Base-by-base conservation (phyloP, 495 filamentous ascomycete species). In the Aspergillus ellipticus region DNA sequence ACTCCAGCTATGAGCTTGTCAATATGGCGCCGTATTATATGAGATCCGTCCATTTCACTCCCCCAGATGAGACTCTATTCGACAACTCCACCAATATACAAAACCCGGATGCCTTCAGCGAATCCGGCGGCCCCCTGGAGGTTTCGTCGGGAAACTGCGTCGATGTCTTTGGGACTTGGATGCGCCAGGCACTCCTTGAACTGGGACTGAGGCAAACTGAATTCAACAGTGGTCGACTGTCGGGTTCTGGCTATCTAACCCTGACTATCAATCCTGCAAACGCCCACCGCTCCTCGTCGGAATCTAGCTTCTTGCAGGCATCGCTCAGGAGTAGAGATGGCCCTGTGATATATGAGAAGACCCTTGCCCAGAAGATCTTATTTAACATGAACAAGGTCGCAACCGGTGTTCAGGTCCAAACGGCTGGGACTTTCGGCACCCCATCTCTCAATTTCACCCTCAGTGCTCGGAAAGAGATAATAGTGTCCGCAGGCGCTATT, bases 401-500 rank as follows among this genome's bases (percentile, higher is more conserved):
- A 22, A 76, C 65, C 0, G 81, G 79, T 7, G 78, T 84, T 0
- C 15, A 51, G 7, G 79, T 83, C 13, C 41, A 54, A 4, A 62
- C 59, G 1, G 54, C 42, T 5, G 63, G 57, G 5, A 54, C 51
- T 4, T 65, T 65, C n/a, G 54, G 69, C 8, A 76, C 75, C 2
- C 51, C 50, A 3, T 64, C 65, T 0, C 20, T 71, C 13, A 50
- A 68, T 11, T 79, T 71, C 66, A 74, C 61, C 3, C 60, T 82
- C 2, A 56, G 45, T 2, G 80, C 82, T 7, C 65, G 54, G 2
- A 75, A 77, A 49, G 82, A 86, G 62, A 76, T 87, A 47, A 82
- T 87, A 37, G 21, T 86, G 0, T 78, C 80, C 5, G 78, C 80
- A 3, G 82, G 82, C 7, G 72, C 56, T 6, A 69, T 82, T 49